Base-by-base conservation (phyloP, 129 eudicot species). In the Glebionis coronaria region DNA sequence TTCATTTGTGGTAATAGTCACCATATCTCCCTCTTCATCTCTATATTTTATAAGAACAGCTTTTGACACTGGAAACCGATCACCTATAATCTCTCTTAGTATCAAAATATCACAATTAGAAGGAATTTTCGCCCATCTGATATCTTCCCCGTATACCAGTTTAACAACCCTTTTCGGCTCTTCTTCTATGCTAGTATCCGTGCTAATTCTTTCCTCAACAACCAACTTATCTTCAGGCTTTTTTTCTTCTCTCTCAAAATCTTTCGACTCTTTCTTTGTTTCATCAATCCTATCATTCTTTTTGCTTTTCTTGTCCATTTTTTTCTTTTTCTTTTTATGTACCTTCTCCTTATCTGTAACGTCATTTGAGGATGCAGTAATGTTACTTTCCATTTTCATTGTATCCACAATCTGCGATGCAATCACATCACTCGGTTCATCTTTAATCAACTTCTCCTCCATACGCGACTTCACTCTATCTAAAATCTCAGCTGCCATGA, bases 1-100 rank as follows among this genome's bases (percentile, higher is more conserved):
- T 73, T 93, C 90, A 2, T 79, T 70, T 9, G 92, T 82, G 44
- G 97, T 93, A 56, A 93, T 84, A 15, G 97, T 93, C 51, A 93
- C 84, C 86, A 89, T 68, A 81, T 93, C 99, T 4, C 97, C 99
- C 70, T 93, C 99, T 29, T 84, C 91, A 59, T 93, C 99, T 78
- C 69, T 84, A 47, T 89, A 94, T 82, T 94, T 94, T 50, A 89
- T 69, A 27, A 94, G 87, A 78, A 89, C 79, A 0, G 97, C 90
- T 61, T 83, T 84, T 16, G 83, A 77, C 69, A 75, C 63, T 0
- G 97, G 95, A 61, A 84, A 94, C 9, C 97, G 85, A 42, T 89
- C 95, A 25, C 65, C 56, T 67, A 94, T 75, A 15, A 87, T 84
- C 71, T 94, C 95, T 70, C 97, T 81, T 63, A 89, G 61, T 69